phyloP scores from a whole-genome alignment of 805 yeast genomes.

The Teunomyces atbi region DNA sequence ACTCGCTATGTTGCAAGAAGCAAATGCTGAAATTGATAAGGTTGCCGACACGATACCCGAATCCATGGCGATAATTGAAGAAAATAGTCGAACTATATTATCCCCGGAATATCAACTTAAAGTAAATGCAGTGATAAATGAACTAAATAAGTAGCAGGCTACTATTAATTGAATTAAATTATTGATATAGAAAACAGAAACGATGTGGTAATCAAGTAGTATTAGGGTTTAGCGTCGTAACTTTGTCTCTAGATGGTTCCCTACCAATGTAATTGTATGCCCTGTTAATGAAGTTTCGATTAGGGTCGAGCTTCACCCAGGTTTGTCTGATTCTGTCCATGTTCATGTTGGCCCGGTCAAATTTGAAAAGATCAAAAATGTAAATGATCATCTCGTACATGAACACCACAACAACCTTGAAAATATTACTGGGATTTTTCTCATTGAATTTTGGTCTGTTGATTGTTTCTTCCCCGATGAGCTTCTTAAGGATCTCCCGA shows the following conservation, averaged over 20 bases:
- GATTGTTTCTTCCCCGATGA: constrained; percentile 22
- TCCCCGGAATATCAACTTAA: constrained; percentile 16
- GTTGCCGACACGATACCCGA: constrained; percentile 7
- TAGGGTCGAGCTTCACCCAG: constrained; percentile 42
- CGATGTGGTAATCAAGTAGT: neutral
- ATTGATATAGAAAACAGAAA: too few relatives aligned
- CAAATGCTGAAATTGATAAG: constrained; percentile 9
- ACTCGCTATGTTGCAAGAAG: constrained; percentile 12
- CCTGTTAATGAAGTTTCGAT: constrained; percentile 32
- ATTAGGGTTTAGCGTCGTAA: constrained; percentile 10
- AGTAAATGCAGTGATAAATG: constrained; percentile 14
- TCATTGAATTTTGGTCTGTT: constrained; percentile 2
- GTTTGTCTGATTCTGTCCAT: constrained; percentile 38
- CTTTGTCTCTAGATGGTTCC: constrained; percentile 16
- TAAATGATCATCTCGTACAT: constrained; percentile 32
- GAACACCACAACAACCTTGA: constrained; percentile 27
- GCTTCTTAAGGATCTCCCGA: constrained; percentile 21
- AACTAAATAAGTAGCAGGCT: constrained; percentile 14
- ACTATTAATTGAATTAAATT: neutral
- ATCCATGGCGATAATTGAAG: neutral
- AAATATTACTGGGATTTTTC: constrained; percentile 7
- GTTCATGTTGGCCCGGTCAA: constrained; percentile 43
- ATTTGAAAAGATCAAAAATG: constrained; percentile 34
- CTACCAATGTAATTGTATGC: constrained; percentile 32
- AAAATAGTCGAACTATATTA: constrained; percentile 4